These are phyloP conservation scores for Lomentospora prolificans DNA, from an alignment of 2,329 filamentous ascomycete genomes.

Conservation along the genomic window DNA sequence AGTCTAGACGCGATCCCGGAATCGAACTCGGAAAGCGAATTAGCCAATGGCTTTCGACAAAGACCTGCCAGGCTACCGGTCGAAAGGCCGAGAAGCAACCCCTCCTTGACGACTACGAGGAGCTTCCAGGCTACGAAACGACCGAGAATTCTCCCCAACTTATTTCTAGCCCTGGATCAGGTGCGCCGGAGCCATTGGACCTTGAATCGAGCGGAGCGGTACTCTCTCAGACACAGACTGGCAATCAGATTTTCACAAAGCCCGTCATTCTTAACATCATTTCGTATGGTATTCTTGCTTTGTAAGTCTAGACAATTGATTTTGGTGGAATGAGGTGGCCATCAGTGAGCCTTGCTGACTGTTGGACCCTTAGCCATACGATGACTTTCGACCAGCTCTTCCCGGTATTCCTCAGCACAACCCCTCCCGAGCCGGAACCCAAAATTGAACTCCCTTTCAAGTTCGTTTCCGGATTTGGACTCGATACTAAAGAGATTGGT, in stretches of 20 bases:
- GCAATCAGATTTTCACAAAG: slow-evolving; percentile 60
- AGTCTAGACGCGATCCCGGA: slow-evolving; percentile 64
- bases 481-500: slow-evolving; percentile 76
- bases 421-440: slow-evolving; percentile 35
- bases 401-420: slow-evolving; percentile 79
- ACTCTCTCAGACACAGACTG: slow-evolving; percentile 4
- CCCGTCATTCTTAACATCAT: slow-evolving; percentile 82
- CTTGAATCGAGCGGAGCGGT: slow-evolving; percentile 17
- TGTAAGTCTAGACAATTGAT: slow-evolving; percentile 49
- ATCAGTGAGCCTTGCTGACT: slow-evolving; percentile 12
- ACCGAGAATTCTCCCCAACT: slow-evolving; percentile 45
- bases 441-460: slow-evolving; percentile 65
- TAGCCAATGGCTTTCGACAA: slow-evolving; percentile 29
- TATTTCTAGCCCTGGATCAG: slow-evolving; percentile 19
- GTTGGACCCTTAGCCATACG: slow-evolving; percentile 58
- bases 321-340: background rate
- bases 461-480: slow-evolving; percentile 77
- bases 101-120: slow-evolving; percentile 51
- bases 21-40: slow-evolving; percentile 68
- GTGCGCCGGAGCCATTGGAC: slow-evolving; percentile 25
- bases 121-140: slow-evolving; percentile 59
- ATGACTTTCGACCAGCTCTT: slow-evolving; percentile 94
- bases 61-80: slow-evolving; percentile 22
- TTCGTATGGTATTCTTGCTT: slow-evolving; percentile 85
- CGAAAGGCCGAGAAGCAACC: slow-evolving; percentile 46